Percentiles rank a stretch among this genome's conserved stretches.
These are phyloP conservation scores for Termitomyces sp. DNA, from an alignment of 768 basidiomycete species.

Conservation along the genomic window DNA sequence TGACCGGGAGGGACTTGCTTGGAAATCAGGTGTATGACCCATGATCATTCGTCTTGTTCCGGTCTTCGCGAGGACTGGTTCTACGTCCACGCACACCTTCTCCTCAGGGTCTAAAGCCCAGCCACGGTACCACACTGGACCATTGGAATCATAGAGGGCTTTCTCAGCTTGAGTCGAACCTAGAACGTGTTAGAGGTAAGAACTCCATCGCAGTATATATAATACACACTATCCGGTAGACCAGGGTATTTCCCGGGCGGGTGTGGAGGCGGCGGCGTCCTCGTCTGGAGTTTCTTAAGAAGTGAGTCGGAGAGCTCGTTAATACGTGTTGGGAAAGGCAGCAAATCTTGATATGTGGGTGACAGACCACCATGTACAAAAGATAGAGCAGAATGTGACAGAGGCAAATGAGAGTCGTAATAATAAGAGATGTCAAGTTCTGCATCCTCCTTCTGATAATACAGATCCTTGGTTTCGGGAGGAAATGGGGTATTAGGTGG, in stretches of 20 bases:
- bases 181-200: conserved; percentile 19
- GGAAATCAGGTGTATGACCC: conserved; percentile 95
- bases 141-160: conserved; percentile 68
- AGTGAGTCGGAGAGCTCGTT: conserved; percentile 72
- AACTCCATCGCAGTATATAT: conserved; percentile 6
- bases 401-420: conserved; percentile 34
- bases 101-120: conserved; percentile 78
- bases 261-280: conserved; percentile 68
- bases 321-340: conserved; percentile 81
- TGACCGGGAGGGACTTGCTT: conserved; percentile 31
- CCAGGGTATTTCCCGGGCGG: conserved; percentile 75
- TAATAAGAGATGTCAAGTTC: conserved; percentile 7
- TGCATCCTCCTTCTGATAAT: neutral
- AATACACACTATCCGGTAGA: conserved; percentile 47
- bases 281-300: conserved; percentile 62
- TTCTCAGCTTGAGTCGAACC: conserved; percentile 63
- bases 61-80: conserved; percentile 63
- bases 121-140: conserved; percentile 93
- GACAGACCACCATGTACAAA: conserved; percentile 94
- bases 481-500: conserved; percentile 61
- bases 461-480: conserved; percentile 22
- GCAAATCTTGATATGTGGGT: conserved; percentile 65
- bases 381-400: conserved; percentile 79
- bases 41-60: conserved; percentile 89
- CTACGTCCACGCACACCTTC: conserved; percentile 65